These are phyloP conservation scores for Pilatotrama ljubarskyi DNA, from an alignment of 768 basidiomycete genomes.

Conservation along the genomic window DNA sequence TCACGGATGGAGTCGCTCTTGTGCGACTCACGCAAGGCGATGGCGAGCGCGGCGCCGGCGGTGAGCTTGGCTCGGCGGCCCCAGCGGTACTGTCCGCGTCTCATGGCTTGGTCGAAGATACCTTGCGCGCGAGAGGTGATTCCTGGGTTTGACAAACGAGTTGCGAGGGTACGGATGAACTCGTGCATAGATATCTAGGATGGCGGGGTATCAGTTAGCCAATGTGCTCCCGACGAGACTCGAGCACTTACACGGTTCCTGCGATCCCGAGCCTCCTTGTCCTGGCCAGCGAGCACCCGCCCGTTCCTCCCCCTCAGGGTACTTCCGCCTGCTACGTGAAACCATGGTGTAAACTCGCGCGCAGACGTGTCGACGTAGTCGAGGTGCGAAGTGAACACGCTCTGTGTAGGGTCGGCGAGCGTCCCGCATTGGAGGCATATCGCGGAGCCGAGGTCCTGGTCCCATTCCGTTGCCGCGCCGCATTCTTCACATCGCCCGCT, in stretches of 20 bases:
- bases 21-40: constrained; percentile 70
- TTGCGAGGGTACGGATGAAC: constrained; percentile 61
- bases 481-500: constrained; percentile 52
- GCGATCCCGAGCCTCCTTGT: constrained; percentile 61
- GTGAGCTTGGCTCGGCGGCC: constrained; percentile 69
- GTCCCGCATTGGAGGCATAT: constrained; percentile 75
- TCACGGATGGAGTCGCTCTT: constrained; percentile 68
- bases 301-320: constrained; percentile 52
- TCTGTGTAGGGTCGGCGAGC: constrained; percentile 63
- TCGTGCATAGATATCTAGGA: constrained; percentile 60
- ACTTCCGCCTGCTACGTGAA: constrained; percentile 16
- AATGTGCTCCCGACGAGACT: background rate
- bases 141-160: constrained; percentile 58
- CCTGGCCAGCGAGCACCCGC: constrained; percentile 66
- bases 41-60: constrained; percentile 67
- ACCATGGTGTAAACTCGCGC: constrained; percentile 34
- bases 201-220: background rate
- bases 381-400: constrained; percentile 52
- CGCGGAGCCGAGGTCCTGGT: constrained; percentile 57
- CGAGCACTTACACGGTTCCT: constrained; percentile 54
- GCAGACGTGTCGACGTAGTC: constrained; percentile 38
- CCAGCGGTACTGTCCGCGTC: constrained; percentile 62
- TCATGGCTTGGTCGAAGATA: constrained; percentile 71
- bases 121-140: constrained; percentile 63
- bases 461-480: constrained; percentile 50